Conservation (phyloP, 441 rosid genomes). For the Iberis amara region DNA sequence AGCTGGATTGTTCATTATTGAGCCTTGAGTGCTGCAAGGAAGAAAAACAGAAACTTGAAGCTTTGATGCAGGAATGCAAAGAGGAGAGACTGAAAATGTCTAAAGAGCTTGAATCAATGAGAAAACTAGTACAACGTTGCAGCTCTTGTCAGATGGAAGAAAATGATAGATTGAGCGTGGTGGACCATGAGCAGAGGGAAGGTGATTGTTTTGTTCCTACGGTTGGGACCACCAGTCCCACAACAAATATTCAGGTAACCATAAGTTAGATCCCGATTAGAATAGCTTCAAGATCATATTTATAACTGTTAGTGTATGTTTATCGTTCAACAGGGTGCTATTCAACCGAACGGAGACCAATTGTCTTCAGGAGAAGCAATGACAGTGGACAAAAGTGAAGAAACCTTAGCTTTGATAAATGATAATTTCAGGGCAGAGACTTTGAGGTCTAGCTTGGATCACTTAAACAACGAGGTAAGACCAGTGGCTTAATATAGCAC, state of each 20-base stretch:
- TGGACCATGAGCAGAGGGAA: constrained; percentile 36
- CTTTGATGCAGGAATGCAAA: constrained; percentile 50
- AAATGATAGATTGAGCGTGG: constrained; percentile 27
- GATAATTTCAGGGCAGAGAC: constrained; percentile 60
- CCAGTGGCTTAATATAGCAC: not conserved
- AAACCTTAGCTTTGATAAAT: constrained; percentile 47
- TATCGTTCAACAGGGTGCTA: constrained; percentile 43
- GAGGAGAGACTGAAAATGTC: constrained; percentile 56
- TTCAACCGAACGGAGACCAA: constrained; percentile 32
- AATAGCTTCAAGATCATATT: constrained; percentile 2
- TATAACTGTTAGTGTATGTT: constrained; percentile 21
- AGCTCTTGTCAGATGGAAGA: constrained; percentile 33
- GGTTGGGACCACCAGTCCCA: constrained; percentile 18
- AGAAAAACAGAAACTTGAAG: constrained; percentile 78
- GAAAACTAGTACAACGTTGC: constrained; percentile 44
- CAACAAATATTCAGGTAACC: constrained; percentile 25
- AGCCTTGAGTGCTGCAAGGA: constrained; percentile 98
- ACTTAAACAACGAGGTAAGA: constrained; percentile 74
- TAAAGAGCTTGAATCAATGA: constrained; percentile 48
- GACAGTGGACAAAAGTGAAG: constrained; percentile 37
- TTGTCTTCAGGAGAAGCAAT: constrained; percentile 36
- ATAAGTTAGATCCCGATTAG: not conserved
- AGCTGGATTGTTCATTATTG: constrained; percentile 84
- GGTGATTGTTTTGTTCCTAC: constrained; percentile 25
- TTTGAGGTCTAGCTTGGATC: constrained; percentile 85